Evolutionary conservation across 306 rosid genomes (phyloP).

Genomic region (Urtica urens): DNA sequence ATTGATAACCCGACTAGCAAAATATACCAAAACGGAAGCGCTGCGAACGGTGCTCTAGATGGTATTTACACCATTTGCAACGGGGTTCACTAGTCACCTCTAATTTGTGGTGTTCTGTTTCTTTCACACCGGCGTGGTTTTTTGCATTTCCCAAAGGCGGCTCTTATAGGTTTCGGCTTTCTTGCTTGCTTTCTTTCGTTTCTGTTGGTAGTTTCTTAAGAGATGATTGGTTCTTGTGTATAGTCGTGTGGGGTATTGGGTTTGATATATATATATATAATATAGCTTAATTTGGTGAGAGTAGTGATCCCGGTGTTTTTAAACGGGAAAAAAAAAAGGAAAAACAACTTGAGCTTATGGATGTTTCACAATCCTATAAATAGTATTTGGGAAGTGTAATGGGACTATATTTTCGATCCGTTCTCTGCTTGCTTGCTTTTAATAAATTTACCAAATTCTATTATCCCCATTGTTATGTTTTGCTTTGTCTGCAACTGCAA

Average conservation of each 20-base stretch:
- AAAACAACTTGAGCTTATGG: not conserved
- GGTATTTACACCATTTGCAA: conserved; percentile 35
- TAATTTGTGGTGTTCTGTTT: not conserved
- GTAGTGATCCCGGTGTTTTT: conserved; percentile 4
- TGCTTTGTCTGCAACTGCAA: too few species aligned
- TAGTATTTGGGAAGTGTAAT: not conserved
- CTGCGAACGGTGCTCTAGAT: conserved; percentile 26
- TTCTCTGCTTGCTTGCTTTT: not conserved
- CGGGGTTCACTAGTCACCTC: conserved; percentile 41
- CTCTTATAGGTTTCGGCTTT: not conserved
- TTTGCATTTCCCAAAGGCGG: conserved; percentile 4
- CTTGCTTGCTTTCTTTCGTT: not conserved
- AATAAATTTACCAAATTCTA: not conserved
- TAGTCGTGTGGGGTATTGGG: conserved; percentile 10
- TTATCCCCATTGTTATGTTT: too few species aligned
- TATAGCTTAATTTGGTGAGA: not conserved
- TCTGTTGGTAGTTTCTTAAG: not conserved
- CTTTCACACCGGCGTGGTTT: not conserved
- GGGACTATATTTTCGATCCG: not conserved
- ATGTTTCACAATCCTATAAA: not conserved
- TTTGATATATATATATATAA: too few species aligned
- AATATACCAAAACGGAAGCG: conserved; percentile 29
- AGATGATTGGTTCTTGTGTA: conserved; percentile 8
- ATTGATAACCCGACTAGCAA: conserved; percentile 21
- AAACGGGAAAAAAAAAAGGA: conserved; percentile 6